phyloP scores from a whole-genome alignment of 1,284 basidiomycete species.

The Cutaneotrichosporon sp. region DNA sequence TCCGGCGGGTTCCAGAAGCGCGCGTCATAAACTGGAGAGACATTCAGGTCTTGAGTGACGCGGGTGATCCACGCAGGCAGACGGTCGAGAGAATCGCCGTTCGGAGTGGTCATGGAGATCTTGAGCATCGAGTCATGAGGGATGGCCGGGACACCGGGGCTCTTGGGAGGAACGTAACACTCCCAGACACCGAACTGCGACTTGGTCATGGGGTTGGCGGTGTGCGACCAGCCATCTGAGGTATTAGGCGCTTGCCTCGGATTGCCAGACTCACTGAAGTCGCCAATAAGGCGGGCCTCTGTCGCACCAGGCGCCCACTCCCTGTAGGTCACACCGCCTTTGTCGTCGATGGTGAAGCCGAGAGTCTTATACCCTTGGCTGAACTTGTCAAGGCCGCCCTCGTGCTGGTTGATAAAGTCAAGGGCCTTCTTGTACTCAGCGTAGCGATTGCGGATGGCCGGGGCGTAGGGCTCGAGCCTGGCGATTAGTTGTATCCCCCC shows the following conservation, averaged over 20 bases:
- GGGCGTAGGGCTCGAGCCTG: slow-evolving; percentile 71
- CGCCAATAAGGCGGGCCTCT: slow-evolving; percentile 83
- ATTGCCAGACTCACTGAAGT: slow-evolving; percentile 75
- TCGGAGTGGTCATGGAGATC: slow-evolving; percentile 80
- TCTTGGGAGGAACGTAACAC: slow-evolving; percentile 70
- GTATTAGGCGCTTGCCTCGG: slow-evolving; percentile 9
- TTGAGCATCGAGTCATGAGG: slow-evolving; percentile 94
- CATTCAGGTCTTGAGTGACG: slow-evolving; percentile 86
- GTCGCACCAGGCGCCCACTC: slow-evolving; percentile 94
- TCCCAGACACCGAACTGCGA: slow-evolving; percentile 92
- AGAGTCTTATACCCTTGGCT: slow-evolving; percentile 81
- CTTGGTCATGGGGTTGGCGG: slow-evolving; percentile 79
- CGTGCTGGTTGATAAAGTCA: slow-evolving; percentile 66
- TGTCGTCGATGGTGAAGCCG: slow-evolving; percentile 71
- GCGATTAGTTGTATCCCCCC: not conserved
- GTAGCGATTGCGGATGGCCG: slow-evolving; percentile 70
- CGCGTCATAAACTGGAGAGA: slow-evolving; percentile 91
- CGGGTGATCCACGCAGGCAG: slow-evolving; percentile 91
- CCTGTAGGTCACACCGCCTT: slow-evolving; percentile 75
- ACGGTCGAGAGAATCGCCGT: slow-evolving; percentile 80
- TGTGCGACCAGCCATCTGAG: slow-evolving; percentile 83
- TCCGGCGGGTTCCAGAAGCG: slow-evolving; percentile 96
- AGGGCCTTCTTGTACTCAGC: slow-evolving; percentile 72
- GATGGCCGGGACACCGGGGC: slow-evolving; percentile 73
- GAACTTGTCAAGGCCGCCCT: slow-evolving; percentile 88